A percentile compares a stretch with the other conserved stretches of the same genome.
Conservation (phyloP, 257 asterid genomes). For the Salvia miltiorrhiza region DNA sequence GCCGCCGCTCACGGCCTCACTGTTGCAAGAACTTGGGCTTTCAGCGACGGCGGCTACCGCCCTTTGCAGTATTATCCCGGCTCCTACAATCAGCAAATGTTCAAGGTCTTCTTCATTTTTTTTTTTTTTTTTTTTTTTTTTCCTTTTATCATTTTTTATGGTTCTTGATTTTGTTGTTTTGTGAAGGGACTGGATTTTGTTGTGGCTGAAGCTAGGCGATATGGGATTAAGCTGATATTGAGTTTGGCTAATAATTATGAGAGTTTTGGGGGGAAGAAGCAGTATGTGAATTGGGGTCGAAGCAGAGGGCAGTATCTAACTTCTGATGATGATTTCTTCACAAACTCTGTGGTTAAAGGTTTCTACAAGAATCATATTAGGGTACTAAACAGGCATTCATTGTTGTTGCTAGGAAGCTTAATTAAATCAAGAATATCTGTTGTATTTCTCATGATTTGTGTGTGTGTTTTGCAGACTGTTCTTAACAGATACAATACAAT, state of each 20-base stretch:
- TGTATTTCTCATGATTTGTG: background rate
- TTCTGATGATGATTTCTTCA: slow-evolving; percentile 90
- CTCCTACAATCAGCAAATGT: slow-evolving; percentile 62
- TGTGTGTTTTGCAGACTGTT: slow-evolving; percentile 47
- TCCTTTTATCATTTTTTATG: background rate
- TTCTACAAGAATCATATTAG: slow-evolving; percentile 70
- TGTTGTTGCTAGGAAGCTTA: background rate
- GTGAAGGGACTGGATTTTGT: slow-evolving; percentile 89
- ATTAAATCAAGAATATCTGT: background rate
- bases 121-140: background rate
- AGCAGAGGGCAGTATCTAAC: slow-evolving; percentile 54
- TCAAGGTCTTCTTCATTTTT: slow-evolving; percentile 40
- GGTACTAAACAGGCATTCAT: slow-evolving; percentile 22
- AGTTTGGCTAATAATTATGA: slow-evolving; percentile 83
- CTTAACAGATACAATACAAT: slow-evolving; percentile 60
- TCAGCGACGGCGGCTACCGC: slow-evolving; percentile 80
- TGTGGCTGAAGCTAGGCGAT: slow-evolving; percentile 69
- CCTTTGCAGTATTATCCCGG: slow-evolving; percentile 75
- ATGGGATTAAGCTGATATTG: slow-evolving; percentile 66
- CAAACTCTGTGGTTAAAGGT: slow-evolving; percentile 53
- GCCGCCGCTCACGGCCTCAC: slow-evolving; percentile 78
- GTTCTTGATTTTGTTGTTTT: background rate
- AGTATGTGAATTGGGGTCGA: slow-evolving; percentile 91
- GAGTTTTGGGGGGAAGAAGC: slow-evolving; percentile 83
- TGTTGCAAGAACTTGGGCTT: slow-evolving; percentile 93